Evolutionary conservation across 2,329 filamentous ascomycete genomes (phyloP), one percentile per base, ranked within the genome.

Genomic region (Neurospora sp.): DNA sequence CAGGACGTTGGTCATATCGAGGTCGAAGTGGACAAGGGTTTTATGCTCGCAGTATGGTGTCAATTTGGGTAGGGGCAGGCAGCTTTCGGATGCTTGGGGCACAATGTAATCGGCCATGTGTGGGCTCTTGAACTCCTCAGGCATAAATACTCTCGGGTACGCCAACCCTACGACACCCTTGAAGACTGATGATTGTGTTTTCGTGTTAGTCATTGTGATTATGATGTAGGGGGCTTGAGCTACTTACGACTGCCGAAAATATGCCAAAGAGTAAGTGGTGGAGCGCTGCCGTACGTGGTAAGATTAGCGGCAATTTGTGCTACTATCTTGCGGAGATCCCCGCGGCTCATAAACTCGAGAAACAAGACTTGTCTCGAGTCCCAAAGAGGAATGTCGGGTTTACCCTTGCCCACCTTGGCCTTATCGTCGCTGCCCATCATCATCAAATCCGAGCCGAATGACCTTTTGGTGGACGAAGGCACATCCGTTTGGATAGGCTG

Each of bases 331-430:
- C 36, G 43, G 13, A 72, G 46, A 23, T 69, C 68, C 10, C 72
- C 72, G 9, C 71, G 66, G 6, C 15, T 8, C 72, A 73, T 72
- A 28, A 67, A 73, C 70, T 73, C 69, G 67, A 72, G 69, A 42
- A 73, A 73, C n/a, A 73, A 62, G 2, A 72, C 67, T 13, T 39
- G 6, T 33, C 2, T 68, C 33, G 52, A 9, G 19, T 9, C 23
- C 52, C 52, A 62, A 28, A 52, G 5, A 23, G 43, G 36, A 28
- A 74, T 68, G 15, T 33, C 46, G 6, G 69, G 71, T n/a, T 72
- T 73, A 23, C 42, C 58, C 38, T 73, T 62, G 11, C 67, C 68
- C n/a, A 42, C 42, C 39, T 68, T 15, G 19, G 15, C 38, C n/a
- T 68, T 33, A 13, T 68, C 39, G 11, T 68, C 67, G 33, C 4